Base-by-base conservation (phyloP, 129 eudicot genomes). In the Saussurea involucrata region DNA sequence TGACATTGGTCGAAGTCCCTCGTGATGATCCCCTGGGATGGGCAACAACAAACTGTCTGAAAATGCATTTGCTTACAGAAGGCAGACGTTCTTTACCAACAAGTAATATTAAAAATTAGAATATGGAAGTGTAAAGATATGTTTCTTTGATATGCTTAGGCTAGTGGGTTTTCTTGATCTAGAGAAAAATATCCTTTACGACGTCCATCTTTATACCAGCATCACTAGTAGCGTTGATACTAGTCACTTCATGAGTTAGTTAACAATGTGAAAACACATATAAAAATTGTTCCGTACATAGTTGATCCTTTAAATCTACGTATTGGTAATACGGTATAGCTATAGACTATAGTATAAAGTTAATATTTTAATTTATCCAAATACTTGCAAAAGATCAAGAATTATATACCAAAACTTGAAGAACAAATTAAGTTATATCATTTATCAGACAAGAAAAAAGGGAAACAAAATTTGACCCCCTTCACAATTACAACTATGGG, bases 1-100 rank as follows among this genome's bases (percentile, higher is more conserved):
- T n/a, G 90, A 58, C 92, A 88, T 86, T 65, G 80, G 33, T 76
- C 83, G 79, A 66, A 20, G 37, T 63, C 80, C 77, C 68, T 73
- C 75, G 17, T 63, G 70, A 61, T 69, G 70, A 61, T 77, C 34
- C 71, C 83, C 76, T 27, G 78, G 22, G 68, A 36, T 78, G 75
- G 76, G 57, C 83, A 77, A 83, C 33, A 70, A 80, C 7, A 68
- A 36, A 37, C 36, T n/a, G 37, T 25, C 24, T 71, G 5, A 71
- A 22, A 64, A 71, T 37, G 74, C 57, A 69, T 24, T 67, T 32
- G 25, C 64, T 28, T n/a, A 27, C 22, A 66, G 37, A 68, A 17
- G 34, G 1, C 31, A 22, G 17, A 24, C 9, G 6, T 24, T 64
- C n/a, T 64, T 25, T 13, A 22, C 18, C 24, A 24, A 64, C 13